Conservation (phyloP, 2,329 filamentous ascomycete genomes). For the Cylindrodendrum hubeiense region DNA sequence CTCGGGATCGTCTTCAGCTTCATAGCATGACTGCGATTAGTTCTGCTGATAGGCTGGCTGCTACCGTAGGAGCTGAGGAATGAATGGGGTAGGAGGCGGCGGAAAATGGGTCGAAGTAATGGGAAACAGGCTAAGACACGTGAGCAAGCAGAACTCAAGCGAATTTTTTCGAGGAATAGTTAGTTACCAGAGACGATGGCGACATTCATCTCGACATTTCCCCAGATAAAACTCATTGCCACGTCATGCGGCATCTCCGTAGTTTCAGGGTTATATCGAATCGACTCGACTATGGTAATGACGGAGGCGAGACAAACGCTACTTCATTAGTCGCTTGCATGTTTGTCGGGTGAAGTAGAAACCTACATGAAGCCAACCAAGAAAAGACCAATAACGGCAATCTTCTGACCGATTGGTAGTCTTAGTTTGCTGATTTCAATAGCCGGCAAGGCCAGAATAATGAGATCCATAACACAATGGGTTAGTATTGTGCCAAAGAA, state of each 20-base stretch:
- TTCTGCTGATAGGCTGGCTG: conserved; percentile 32
- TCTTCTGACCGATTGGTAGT: conserved; percentile 40
- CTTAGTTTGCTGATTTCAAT: conserved; percentile 44
- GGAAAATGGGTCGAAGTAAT: conserved; percentile 36
- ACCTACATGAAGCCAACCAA: conserved; percentile 41
- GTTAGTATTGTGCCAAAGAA: conserved; percentile 48
- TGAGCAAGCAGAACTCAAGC: not conserved
- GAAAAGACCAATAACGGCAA: conserved; percentile 42
- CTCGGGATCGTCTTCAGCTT: conserved; percentile 20
- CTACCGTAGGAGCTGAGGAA: conserved; percentile 33
- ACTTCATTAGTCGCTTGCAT: not conserved
- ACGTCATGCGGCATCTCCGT: conserved; percentile 30
- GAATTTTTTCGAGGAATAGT: too few relatives aligned
- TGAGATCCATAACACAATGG: conserved; percentile 49
- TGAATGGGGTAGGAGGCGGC: conserved; percentile 23
- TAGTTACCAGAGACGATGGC: conserved; percentile 35
- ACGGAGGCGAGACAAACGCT: conserved; percentile 35
- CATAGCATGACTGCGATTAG: conserved; percentile 21
- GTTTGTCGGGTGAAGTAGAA: not conserved
- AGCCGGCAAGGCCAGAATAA: conserved; percentile 46
- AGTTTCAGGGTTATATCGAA: conserved; percentile 25
- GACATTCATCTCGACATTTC: conserved; percentile 37
- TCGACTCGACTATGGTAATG: conserved; percentile 27
- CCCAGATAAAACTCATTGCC: conserved; percentile 31
- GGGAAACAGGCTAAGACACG: conserved; percentile 33